Base-by-base conservation (phyloP, 805 yeast species). In the Pichia occidentalis region DNA sequence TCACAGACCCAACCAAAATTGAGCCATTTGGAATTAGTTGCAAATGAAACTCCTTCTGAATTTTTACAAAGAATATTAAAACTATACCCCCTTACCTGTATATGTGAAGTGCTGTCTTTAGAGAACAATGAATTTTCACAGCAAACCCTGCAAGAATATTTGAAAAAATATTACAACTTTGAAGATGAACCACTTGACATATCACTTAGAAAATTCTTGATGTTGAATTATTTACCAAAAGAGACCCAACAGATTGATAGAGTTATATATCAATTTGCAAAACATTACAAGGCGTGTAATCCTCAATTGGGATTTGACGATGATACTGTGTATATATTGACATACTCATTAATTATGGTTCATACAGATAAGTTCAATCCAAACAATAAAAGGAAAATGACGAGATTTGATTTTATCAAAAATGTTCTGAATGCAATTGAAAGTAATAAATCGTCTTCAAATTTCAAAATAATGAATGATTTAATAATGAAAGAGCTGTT, bases 231-330 rank as follows among this genome's bases (percentile, higher is more conserved):
- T 37, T 59, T 83, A 19, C 92, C 92, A 0, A 70, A 66, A 44
- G 92, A 83, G 50, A 64, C 85, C 0, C 90, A 82, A 52, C 88
- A 83, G 51, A 82, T 83, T 35, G 90, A 83, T 49, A 63, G 87
- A 32, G 67, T 80, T 4, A 59, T 83, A 28, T 73, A 71, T 36
- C 68, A 68, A 23, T 78, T 83, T 56, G 70, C 83, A 8, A 52
- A 51, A 21, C 65, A 70, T 18, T 83, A 75, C 54, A 67, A 65
- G 42, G 52, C 58, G 21, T 67, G 54, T 38, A 70, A 73, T 43
- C 63, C 64, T 0, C 52, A 51, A 7, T 36, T 65, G 9, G 70
- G 63, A 24, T 35, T 51, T n/a, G 52, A 55, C 13, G 47, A 49
- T 1, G 83, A 79, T 40, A 75, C 76, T 29, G 74, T 80, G 7